Percentiles rank a stretch among this genome's conserved stretches.
Evolutionary conservation across 106 monocot species (phyloP).

Genomic region (Allium cepa): DNA sequence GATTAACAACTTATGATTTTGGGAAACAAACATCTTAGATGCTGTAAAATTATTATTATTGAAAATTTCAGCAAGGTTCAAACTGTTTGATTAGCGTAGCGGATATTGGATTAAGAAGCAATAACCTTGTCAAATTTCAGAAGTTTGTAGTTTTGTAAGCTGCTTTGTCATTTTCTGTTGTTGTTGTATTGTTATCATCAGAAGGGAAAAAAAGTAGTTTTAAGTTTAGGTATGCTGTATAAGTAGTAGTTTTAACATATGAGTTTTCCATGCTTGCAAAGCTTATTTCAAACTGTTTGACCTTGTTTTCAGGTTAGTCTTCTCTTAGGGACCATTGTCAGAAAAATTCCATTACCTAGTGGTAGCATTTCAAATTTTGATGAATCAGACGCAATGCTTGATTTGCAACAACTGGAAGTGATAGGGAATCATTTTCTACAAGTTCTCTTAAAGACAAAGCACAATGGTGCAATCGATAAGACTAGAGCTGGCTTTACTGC

Average conservation of each 20-base stretch:
- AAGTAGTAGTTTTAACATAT: background rate
- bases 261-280: slow-evolving; percentile 5
- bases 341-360: slow-evolving; percentile 86
- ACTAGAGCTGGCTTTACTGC: slow-evolving; percentile 98
- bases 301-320: slow-evolving; percentile 74
- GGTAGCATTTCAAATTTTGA: slow-evolving; percentile 19
- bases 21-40: no score
- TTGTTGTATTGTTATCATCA: no score
- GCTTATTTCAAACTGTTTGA: background rate
- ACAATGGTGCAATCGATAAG: slow-evolving; percentile 99
- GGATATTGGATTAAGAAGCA: no score
- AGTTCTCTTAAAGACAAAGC: slow-evolving; percentile 99
- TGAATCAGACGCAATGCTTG: slow-evolving; percentile 42
- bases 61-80: no score
- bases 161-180: no score
- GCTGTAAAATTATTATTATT: no score
- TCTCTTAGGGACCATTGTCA: slow-evolving; percentile 83
- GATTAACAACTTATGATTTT: no score
- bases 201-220: no score
- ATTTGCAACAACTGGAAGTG: slow-evolving; percentile 62
- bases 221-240: no score
- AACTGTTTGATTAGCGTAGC: no score
- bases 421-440: slow-evolving; percentile 96
- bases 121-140: no score
- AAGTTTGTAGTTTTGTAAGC: no score